These are phyloP conservation scores for Candida ovalis DNA, from an alignment of 805 yeast genomes.

Conservation along the genomic window DNA sequence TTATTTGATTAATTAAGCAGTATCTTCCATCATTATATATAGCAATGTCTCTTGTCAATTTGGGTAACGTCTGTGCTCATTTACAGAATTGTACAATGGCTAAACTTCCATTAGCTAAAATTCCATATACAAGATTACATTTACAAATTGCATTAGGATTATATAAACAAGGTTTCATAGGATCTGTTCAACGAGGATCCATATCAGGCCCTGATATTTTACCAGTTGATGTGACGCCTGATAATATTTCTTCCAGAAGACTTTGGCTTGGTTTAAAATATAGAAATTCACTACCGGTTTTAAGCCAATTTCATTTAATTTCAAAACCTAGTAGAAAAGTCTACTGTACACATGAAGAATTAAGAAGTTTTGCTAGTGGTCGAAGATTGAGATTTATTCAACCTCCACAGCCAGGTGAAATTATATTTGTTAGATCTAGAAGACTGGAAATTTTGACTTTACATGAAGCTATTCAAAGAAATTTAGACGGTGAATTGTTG, in stretches of 20 bases:
- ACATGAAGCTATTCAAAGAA: constrained; percentile 79
- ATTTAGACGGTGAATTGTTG: constrained; percentile 70
- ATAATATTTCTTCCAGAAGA: constrained; percentile 79
- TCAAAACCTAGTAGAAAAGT: constrained; percentile 85
- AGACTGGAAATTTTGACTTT: constrained; percentile 59
- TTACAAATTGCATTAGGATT: constrained; percentile 79
- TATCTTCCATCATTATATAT: too few species aligned
- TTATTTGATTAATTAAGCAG: too few species aligned
- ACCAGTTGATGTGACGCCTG: constrained; percentile 78
- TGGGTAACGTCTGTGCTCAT: constrained; percentile 84
- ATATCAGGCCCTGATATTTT: constrained; percentile 75
- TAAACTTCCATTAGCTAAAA: constrained; percentile 65
- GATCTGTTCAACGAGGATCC: constrained; percentile 82
- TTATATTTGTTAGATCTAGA: constrained; percentile 58
- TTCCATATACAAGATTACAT: constrained; percentile 81
- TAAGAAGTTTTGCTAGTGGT: constrained; percentile 74
- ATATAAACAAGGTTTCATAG: constrained; percentile 86
- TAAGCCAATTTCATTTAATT: constrained; percentile 65
- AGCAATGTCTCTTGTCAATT: constrained; percentile 76
- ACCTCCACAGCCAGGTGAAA: constrained; percentile 88
- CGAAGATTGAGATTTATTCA: constrained; percentile 66
- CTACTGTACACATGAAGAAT: constrained; percentile 55
- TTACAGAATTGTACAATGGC: constrained; percentile 83
- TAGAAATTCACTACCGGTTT: constrained; percentile 72
- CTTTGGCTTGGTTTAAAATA: constrained; percentile 93